Conservation (phyloP, 805 yeast genomes). For the Cyberlindnera xylosilytica region DNA sequence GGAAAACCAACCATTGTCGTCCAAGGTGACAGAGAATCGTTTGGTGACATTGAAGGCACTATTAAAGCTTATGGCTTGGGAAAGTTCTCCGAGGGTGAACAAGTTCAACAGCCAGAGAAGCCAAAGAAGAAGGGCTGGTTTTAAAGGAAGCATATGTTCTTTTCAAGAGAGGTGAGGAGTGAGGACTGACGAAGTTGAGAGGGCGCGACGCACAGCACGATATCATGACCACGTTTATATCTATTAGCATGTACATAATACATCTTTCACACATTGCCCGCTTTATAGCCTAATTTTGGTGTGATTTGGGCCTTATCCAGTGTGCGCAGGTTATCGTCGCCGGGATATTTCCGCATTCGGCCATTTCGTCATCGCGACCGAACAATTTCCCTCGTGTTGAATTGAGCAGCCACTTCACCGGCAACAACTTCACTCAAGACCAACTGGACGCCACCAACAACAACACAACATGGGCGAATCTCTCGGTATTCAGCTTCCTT, state of each 20-base stretch:
- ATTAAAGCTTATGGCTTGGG: conserved; percentile 65
- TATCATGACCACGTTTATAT: neutral
- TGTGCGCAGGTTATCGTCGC: too few relatives aligned
- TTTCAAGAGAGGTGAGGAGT: neutral
- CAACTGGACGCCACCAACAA: neutral
- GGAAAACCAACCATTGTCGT: conserved; percentile 82
- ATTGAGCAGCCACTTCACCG: conserved; percentile 7
- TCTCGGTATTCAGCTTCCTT: conserved; percentile 17
- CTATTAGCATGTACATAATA: neutral
- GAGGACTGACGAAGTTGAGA: neutral
- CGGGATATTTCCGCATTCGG: too few relatives aligned
- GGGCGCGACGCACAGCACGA: neutral
- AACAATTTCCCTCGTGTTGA: conserved; percentile 1
- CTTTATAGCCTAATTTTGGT: neutral
- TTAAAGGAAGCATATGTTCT: too few relatives aligned
- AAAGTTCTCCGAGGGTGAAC: conserved; percentile 8
- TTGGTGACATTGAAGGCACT: conserved; percentile 77
- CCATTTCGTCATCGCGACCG: neutral
- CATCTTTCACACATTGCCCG: neutral
- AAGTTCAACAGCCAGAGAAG: conserved; percentile 2
- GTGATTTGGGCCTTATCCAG: neutral
- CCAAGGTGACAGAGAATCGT: conserved; percentile 81
- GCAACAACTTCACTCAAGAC: neutral
- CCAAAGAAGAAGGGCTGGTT: conserved; percentile 28
- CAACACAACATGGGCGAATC: conserved; percentile 3